phyloP scores from a whole-genome alignment of 2,329 filamentous ascomycete genomes.

The Hypoxylon sp. region DNA sequence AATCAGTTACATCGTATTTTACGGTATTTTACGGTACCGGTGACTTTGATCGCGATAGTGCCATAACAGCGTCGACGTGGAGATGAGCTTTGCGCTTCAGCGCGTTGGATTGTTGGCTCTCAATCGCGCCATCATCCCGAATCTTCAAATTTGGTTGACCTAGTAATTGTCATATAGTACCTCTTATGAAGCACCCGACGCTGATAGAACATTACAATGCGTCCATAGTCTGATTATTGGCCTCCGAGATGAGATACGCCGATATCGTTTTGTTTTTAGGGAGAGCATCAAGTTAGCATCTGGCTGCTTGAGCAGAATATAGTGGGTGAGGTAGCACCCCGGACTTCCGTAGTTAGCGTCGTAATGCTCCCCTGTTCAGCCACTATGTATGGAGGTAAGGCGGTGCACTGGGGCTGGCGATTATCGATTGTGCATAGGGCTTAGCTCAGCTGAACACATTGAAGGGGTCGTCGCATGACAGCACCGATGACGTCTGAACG shows the following conservation, averaged over 20 bases:
- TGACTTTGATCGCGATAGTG: not conserved
- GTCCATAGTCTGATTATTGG: too few species aligned
- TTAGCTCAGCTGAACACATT: not conserved
- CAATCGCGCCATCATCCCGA: too few species aligned
- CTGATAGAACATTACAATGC: too few species aligned
- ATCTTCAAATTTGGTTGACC: too few species aligned
- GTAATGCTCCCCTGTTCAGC: not conserved
- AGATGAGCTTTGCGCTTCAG: not conserved
- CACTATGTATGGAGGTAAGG: not conserved
- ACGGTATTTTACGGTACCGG: not conserved
- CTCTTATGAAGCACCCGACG: too few species aligned
- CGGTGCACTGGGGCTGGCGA: not conserved
- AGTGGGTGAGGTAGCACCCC: not conserved
- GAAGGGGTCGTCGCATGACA: not conserved
- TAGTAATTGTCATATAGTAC: too few species aligned
- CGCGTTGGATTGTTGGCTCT: not conserved
- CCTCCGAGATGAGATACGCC: too few species aligned
- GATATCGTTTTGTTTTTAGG: too few species aligned
- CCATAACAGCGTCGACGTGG: not conserved
- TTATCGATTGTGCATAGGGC: too few species aligned
- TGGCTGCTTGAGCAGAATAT: not conserved
- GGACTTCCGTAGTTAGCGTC: not conserved
- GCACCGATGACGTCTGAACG: not conserved
- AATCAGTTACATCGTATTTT: not conserved
- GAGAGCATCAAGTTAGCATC: too few species aligned